A percentile compares a stretch with the other conserved stretches of the same genome.
phyloP scores from a whole-genome alignment of 2,329 filamentous ascomycete species.

The Colletotrichum simmondsii region DNA sequence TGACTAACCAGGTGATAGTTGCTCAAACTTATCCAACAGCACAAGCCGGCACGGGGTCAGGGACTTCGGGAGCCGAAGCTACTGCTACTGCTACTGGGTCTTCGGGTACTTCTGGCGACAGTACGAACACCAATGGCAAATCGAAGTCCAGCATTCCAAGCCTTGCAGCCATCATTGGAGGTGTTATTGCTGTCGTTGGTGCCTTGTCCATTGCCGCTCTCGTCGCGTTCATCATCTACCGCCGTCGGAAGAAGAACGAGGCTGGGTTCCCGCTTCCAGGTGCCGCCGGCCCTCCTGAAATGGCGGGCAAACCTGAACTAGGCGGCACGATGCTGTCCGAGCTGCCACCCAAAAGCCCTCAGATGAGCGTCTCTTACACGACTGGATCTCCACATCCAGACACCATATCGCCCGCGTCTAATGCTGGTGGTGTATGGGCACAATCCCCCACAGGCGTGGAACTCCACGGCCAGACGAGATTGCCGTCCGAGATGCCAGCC shows the following conservation, averaged over 20 bases:
- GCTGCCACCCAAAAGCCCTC: slow-evolving; percentile 42
- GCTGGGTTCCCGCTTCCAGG: slow-evolving; percentile 31
- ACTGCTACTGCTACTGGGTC: slow-evolving; percentile 3
- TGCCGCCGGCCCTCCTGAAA: slow-evolving; percentile 18
- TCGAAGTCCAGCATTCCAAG: slow-evolving; percentile 37
- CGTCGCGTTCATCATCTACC: slow-evolving; percentile 49
- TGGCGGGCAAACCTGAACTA: slow-evolving; percentile 47
- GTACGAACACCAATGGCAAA: slow-evolving; percentile 7
- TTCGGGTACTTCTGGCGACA: slow-evolving; percentile 1
- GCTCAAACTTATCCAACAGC: slow-evolving; percentile 40
- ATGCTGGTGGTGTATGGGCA: slow-evolving; percentile 35
- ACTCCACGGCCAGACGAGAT: slow-evolving; percentile 38
- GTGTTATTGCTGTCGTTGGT: slow-evolving; percentile 34
- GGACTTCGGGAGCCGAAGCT: not conserved
- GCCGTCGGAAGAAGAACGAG: slow-evolving; percentile 42
- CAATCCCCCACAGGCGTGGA: slow-evolving; percentile 40
- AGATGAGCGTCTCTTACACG: slow-evolving; percentile 40
- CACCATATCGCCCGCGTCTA: slow-evolving; percentile 41
- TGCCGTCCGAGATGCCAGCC: slow-evolving; percentile 37
- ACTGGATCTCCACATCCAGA: slow-evolving; percentile 35
- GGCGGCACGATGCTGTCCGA: slow-evolving; percentile 35
- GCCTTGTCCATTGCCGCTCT: slow-evolving; percentile 40
- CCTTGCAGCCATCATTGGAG: slow-evolving; percentile 47
- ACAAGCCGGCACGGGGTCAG: slow-evolving; percentile 24
- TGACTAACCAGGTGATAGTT: slow-evolving; percentile 35